Percentiles rank a stretch among this genome's conserved stretches.
Conservation (phyloP, 2,329 filamentous ascomycete species). For the Setomelanomma holmii region DNA sequence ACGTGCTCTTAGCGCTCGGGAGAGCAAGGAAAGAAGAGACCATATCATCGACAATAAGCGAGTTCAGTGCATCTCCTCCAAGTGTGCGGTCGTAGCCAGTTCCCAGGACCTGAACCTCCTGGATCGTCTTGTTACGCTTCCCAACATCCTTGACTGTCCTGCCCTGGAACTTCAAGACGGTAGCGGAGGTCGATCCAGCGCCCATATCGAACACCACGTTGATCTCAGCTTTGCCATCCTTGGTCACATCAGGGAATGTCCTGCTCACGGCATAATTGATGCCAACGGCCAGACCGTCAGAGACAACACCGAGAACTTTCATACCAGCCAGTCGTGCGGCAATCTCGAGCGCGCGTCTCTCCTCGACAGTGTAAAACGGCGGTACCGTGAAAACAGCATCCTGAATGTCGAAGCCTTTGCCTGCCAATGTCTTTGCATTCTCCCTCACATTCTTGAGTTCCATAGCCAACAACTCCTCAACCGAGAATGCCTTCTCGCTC, state of each 20-base stretch:
- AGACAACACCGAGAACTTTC: constrained; percentile 83
- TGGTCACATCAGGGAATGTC: constrained; percentile 82
- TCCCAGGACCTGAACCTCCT: constrained; percentile 90
- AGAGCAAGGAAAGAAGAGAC: constrained; percentile 77
- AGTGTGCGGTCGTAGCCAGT: constrained; percentile 88
- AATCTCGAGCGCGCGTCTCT: constrained; percentile 83
- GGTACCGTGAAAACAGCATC: constrained; percentile 91
- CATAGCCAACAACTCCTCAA: constrained; percentile 97
- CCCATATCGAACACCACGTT: constrained; percentile 98
- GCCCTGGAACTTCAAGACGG: constrained; percentile 87
- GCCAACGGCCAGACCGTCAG: constrained; percentile 89
- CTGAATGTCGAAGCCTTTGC: constrained; percentile 73
- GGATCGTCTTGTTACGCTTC: constrained; percentile 94
- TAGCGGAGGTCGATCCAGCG: constrained; percentile 90
- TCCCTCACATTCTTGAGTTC: constrained; percentile 88
- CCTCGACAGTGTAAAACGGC: constrained; percentile 86
- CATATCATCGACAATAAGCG: constrained; percentile 89
- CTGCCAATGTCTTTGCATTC: constrained; percentile 85
- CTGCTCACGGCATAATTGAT: constrained; percentile 93
- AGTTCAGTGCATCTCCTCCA: constrained; percentile 88
- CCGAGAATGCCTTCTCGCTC: constrained; percentile 68
- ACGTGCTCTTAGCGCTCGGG: constrained; percentile 66
- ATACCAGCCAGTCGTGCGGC: constrained; percentile 89
- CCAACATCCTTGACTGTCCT: constrained; percentile 88
- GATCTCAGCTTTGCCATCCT: constrained; percentile 85